Conservation (phyloP, 306 rosid species). For the Clitoria ternatea region DNA sequence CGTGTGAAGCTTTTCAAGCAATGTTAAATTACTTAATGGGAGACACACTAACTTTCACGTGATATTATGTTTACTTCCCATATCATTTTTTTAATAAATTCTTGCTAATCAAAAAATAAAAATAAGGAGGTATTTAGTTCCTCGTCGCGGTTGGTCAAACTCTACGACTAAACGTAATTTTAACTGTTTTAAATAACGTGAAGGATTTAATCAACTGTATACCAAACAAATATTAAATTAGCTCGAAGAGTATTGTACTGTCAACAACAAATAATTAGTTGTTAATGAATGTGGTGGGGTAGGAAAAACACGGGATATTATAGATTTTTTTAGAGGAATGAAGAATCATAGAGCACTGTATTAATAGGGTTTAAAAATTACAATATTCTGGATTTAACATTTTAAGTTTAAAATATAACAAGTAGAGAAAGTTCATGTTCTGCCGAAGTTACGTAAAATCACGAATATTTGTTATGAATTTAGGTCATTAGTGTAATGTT, state of each 20-base stretch:
- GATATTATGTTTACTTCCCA: background rate
- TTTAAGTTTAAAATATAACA: no score
- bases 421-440: no score
- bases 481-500: no score
- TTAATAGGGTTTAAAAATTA: no score
- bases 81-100: background rate
- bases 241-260: background rate
- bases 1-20: background rate
- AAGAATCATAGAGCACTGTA: background rate
- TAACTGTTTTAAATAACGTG: no score
- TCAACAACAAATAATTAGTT: constrained; percentile 16
- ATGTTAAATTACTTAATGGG: background rate
- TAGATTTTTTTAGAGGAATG: background rate
- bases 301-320: background rate
- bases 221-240: background rate
- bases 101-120: background rate
- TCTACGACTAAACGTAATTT: no score
- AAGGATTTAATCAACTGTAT: no score
- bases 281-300: constrained; percentile 23
- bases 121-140: no score
- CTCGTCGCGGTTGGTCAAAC: no score
- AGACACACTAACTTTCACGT: constrained; percentile 25
- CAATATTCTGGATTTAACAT: no score
- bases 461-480: no score
- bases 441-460: no score